phyloP scores from a whole-genome alignment of 164 flowering plant genomes.

The Piper betle region DNA sequence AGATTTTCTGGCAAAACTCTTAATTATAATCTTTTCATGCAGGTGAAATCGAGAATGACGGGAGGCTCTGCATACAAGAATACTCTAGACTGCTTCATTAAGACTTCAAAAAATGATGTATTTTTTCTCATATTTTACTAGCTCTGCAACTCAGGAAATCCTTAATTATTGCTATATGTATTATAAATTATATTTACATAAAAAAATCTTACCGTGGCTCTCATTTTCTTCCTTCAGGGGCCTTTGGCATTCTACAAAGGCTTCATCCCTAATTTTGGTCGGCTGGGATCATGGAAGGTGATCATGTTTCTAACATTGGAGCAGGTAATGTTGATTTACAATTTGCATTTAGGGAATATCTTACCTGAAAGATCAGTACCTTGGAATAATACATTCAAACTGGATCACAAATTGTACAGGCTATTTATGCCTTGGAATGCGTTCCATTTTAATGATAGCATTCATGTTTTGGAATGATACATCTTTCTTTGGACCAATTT shows the following conservation, averaged over 20 bases:
- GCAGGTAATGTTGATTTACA: slow-evolving; percentile 34
- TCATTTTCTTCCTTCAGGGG: slow-evolving; percentile 41
- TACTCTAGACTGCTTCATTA: slow-evolving; percentile 81
- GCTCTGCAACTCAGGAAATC: not conserved
- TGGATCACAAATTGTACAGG: too few species aligned
- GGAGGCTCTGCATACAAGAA: slow-evolving; percentile 79
- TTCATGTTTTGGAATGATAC: too few species aligned
- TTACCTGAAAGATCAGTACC: too few species aligned
- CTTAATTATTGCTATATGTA: not conserved
- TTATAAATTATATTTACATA: too few species aligned
- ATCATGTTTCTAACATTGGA: slow-evolving; percentile 84
- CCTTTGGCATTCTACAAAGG: slow-evolving; percentile 80
- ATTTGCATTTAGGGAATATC: not conserved
- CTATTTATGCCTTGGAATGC: too few species aligned
- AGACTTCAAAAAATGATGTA: slow-evolving; percentile 78
- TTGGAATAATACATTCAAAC: too few species aligned
- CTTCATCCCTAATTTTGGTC: slow-evolving; percentile 73
- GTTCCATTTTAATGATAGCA: too few species aligned
- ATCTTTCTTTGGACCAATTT: too few species aligned
- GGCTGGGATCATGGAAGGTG: slow-evolving; percentile 82
- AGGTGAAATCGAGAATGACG: slow-evolving; percentile 99
- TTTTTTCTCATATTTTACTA: not conserved
- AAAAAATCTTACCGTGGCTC: not conserved
- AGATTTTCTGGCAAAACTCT: not conserved
- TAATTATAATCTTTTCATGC: slow-evolving; percentile 3